phyloP scores from a whole-genome alignment of 2,329 filamentous ascomycete genomes.

The Xylaria sp. region DNA sequence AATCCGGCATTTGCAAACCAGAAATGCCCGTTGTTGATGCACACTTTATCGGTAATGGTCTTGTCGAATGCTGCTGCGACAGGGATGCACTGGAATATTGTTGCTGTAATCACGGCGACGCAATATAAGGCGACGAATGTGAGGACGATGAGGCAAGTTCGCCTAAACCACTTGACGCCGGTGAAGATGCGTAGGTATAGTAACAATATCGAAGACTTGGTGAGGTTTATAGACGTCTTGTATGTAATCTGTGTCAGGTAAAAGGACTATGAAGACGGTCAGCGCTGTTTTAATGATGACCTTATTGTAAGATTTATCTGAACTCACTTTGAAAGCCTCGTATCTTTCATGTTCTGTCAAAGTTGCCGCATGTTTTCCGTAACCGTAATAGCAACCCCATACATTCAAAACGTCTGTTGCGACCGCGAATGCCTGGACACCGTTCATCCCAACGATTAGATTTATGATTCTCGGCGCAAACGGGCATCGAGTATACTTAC shows the following conservation, averaged over 20 bases:
- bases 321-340: slow-evolving; percentile 45
- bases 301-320: background rate
- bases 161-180: slow-evolving; percentile 47
- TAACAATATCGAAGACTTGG: slow-evolving; percentile 50
- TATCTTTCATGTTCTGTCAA: slow-evolving; percentile 40
- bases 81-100: slow-evolving; percentile 51
- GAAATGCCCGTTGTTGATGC: slow-evolving; percentile 53
- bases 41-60: slow-evolving; percentile 42
- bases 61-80: slow-evolving; percentile 48
- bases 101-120: slow-evolving; percentile 44
- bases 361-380: slow-evolving; percentile 43
- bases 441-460: background rate
- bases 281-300: background rate
- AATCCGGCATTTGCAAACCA: slow-evolving; percentile 58
- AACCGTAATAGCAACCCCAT: slow-evolving; percentile 47
- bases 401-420: slow-evolving; percentile 45
- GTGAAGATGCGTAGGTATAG: slow-evolving; percentile 51
- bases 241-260: slow-evolving; percentile 51
- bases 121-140: slow-evolving; percentile 44
- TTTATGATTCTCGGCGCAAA: background rate
- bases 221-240: slow-evolving; percentile 50
- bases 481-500: slow-evolving; percentile 2
- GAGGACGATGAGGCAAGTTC: slow-evolving; percentile 44
- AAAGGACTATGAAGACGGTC: slow-evolving; percentile 42
- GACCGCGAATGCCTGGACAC: slow-evolving; percentile 43